These are phyloP conservation scores for Sergeia podlipaevii DNA, from an alignment of 208 protist genomes.

Conservation along the genomic window DNA sequence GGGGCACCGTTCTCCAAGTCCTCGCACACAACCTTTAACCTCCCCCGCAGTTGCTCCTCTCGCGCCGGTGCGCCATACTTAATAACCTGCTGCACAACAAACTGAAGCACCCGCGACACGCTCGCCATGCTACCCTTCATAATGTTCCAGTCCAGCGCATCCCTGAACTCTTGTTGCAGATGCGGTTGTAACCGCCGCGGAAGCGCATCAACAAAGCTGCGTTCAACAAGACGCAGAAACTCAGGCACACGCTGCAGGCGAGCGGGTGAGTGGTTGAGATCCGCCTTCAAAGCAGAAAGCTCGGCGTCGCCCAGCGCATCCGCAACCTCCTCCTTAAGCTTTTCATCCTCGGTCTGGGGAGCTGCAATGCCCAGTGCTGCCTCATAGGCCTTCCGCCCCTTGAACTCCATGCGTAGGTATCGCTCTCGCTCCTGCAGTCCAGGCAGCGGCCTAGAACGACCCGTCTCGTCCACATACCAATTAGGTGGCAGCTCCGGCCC, in stretches of 20 bases:
- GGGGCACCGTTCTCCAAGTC: slow-evolving; percentile 42
- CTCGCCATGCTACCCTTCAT: slow-evolving; percentile 43
- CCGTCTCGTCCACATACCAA: slow-evolving; percentile 65
- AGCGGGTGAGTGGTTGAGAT: slow-evolving; percentile 50
- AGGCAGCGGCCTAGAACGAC: slow-evolving; percentile 49
- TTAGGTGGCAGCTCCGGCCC: slow-evolving; percentile 61
- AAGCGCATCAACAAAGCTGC: slow-evolving; percentile 58
- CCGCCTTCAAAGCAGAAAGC: slow-evolving; percentile 31
- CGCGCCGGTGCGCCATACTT: slow-evolving; percentile 59
- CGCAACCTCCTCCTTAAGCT: slow-evolving; percentile 16
- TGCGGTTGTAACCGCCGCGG: slow-evolving; percentile 53
- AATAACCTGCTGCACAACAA: slow-evolving; percentile 59
- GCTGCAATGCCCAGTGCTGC: slow-evolving; percentile 39
- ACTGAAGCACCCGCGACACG: slow-evolving; percentile 55
- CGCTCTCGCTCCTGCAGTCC: slow-evolving; percentile 32
- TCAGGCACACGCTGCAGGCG: slow-evolving; percentile 36
- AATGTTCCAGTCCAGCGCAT: slow-evolving; percentile 71
- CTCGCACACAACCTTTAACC: slow-evolving; percentile 27
- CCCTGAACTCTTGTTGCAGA: slow-evolving; percentile 64
- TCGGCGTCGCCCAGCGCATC: slow-evolving; percentile 39
- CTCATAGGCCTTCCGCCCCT: slow-evolving; percentile 69
- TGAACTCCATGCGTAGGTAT: slow-evolving; percentile 54
- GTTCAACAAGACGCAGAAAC: slow-evolving; percentile 46
- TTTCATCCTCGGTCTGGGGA: slow-evolving; percentile 14
- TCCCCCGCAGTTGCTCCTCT: slow-evolving; percentile 29